Evolutionary conservation across 73 alveolate genomes (phyloP), one percentile per base, ranked within the genome.

Genomic region (Tetrahymena elliotti): DNA sequence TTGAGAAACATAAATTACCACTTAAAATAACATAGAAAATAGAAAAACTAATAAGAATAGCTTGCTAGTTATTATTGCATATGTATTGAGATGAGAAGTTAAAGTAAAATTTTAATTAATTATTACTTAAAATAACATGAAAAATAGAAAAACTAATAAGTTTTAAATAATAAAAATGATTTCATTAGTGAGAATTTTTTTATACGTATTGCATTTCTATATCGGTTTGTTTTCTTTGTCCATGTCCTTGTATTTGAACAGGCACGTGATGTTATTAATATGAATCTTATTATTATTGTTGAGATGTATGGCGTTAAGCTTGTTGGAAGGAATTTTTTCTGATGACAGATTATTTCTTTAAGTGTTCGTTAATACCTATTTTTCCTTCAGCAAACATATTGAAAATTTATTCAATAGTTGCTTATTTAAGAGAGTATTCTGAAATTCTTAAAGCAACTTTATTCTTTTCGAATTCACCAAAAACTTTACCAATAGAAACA

Each of bases 361-460:
- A 68, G 10, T 68, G 88, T 68, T 68, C 24, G 22, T 68, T 68
- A 31, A 68, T 31, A 24, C 88, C 88, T 6, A 68, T 68, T 31
- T 68, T 68, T 68, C 88, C 88, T 68, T 68, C 88, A 53, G 98
- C 98, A 95, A 96, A 96, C 92, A 84, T 95, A 41, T 96, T 96
- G 92, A 96, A 96, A 7, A 96, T 96, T 34, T 96, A 53, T 39
- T 96, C 98, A 36, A 96, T 54, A 0, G 98, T 92, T 8, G 98
- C 96, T 93, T 96, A 93, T 53, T 96, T 95, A 68, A 96, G 93
- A 16, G 97, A 94, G 47, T 96, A 96, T 97, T 97, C 97, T 6
- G 98, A 96, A 5, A 97, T 95, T 41, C 84, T 68, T 88, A 97
- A 95, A 68, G 93, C 94, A 92, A 93, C 95, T 97, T 97, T 97